Percentiles rank a stretch among this genome's conserved stretches.
phyloP scores from a whole-genome alignment of 2,329 filamentous ascomycete species.

The Cladophialophora chaetospira region DNA sequence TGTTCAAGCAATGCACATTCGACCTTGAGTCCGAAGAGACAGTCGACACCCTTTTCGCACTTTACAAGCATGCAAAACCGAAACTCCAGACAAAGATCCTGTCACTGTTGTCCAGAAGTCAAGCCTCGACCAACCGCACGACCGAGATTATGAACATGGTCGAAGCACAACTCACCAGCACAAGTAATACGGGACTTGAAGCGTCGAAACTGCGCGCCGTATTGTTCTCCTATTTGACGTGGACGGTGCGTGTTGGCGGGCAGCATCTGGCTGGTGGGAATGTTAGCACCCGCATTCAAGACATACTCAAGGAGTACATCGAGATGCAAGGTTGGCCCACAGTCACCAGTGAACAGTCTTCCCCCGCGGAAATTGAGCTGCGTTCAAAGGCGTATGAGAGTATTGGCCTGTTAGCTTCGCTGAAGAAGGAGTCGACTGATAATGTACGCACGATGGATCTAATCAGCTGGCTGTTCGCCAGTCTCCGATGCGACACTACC shows the following conservation, averaged over 20 bases:
- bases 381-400: conserved; percentile 86
- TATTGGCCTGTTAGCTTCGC: conserved; percentile 75
- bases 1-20: conserved; percentile 74
- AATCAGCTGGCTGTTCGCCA: conserved; percentile 78
- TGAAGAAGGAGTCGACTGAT: conserved; percentile 58
- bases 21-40: conserved; percentile 68
- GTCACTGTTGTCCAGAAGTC: conserved; percentile 73
- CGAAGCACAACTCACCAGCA: conserved; percentile 59
- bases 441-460: conserved; percentile 53
- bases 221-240: conserved; percentile 83
- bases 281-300: conserved; percentile 61
- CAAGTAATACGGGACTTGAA: conserved; percentile 65
- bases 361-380: conserved; percentile 61
- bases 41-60: conserved; percentile 67
- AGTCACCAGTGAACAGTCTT: conserved; percentile 50
- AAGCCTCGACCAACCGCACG: conserved; percentile 69
- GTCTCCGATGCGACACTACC: conserved; percentile 75
- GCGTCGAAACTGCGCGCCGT: conserved; percentile 77
- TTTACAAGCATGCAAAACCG: conserved; percentile 72
- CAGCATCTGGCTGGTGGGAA: conserved; percentile 54
- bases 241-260: conserved; percentile 74
- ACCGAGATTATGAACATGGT: conserved; percentile 70
- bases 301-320: conserved; percentile 76
- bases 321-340: conserved; percentile 80
- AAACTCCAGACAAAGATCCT: conserved; percentile 78